A percentile compares a stretch with the other conserved stretches of the same genome.
Conservation (phyloP, 169 alveolate species). For the Plasmodium vivax region DNA sequence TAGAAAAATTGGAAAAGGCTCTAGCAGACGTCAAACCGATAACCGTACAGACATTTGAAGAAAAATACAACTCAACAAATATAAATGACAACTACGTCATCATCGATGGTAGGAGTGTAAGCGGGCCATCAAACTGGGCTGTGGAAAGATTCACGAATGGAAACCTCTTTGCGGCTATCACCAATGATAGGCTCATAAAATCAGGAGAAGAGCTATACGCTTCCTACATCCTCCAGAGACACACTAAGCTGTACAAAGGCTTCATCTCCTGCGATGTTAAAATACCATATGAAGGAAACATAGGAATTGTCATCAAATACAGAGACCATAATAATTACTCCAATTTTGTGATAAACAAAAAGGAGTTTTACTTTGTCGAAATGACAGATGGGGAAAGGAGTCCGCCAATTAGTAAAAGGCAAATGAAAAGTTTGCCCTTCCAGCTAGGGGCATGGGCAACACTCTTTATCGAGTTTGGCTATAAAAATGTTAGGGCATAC, state of each 20-base stretch:
- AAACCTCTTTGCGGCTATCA: conserved; percentile 51
- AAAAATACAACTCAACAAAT: conserved; percentile 37
- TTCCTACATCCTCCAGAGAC: conserved; percentile 50
- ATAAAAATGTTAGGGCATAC: conserved; percentile 41
- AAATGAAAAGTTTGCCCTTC: not conserved
- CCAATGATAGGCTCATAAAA: conserved; percentile 26
- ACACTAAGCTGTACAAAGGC: conserved; percentile 62
- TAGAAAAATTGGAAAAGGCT: conserved; percentile 47
- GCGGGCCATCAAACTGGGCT: conserved; percentile 54
- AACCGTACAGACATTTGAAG: conserved; percentile 40
- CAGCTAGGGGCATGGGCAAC: conserved; percentile 60
- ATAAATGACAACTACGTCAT: conserved; percentile 58
- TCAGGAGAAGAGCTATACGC: conserved; percentile 39
- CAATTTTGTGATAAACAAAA: conserved; percentile 51
- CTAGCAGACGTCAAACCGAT: conserved; percentile 19
- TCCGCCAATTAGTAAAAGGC: conserved; percentile 4
- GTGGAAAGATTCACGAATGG: conserved; percentile 63
- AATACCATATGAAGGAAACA: conserved; percentile 61
- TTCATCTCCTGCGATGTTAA: conserved; percentile 54
- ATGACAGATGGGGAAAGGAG: conserved; percentile 21
- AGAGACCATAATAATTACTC: conserved; percentile 45
- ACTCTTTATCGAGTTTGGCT: conserved; percentile 52
- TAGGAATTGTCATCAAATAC: conserved; percentile 61
- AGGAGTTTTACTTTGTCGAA: conserved; percentile 61
- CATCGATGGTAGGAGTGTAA: conserved; percentile 36